Evolutionary conservation across 352 stramenopile species (phyloP).

Genomic region (Globisporangium polare): DNA sequence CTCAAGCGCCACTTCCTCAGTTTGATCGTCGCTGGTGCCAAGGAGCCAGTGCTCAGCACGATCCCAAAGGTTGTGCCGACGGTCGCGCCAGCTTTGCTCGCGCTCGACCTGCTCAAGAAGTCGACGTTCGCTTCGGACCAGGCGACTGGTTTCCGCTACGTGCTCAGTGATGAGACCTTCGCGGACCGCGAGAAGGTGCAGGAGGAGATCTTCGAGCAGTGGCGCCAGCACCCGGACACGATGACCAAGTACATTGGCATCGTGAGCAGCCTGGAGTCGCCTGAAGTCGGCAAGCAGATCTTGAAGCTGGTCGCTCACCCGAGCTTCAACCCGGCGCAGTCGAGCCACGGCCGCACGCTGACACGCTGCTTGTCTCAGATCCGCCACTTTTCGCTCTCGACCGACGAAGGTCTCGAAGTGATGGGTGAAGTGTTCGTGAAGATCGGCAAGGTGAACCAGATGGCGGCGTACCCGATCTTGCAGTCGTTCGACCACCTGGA

Average conservation of each 20-base stretch:
- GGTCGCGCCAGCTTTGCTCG: conserved; percentile 40
- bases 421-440: conserved; percentile 70
- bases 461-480: conserved; percentile 77
- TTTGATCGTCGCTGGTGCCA: conserved; percentile 60
- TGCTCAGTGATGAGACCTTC: conserved; percentile 62
- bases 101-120: conserved; percentile 51
- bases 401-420: conserved; percentile 69
- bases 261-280: conserved; percentile 59
- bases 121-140: conserved; percentile 74
- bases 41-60: conserved; percentile 38
- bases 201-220: conserved; percentile 65
- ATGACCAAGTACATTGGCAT: conserved; percentile 80
- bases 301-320: conserved; percentile 55
- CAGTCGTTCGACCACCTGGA: conserved; percentile 79
- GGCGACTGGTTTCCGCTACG: conserved; percentile 49
- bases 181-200: conserved; percentile 57
- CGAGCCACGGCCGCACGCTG: conserved; percentile 66
- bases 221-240: conserved; percentile 66
- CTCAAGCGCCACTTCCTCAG: conserved; percentile 60
- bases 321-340: conserved; percentile 74
- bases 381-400: conserved; percentile 67
- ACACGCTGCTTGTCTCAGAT: conserved; percentile 66
- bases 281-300: conserved; percentile 70
- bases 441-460: conserved; percentile 85
- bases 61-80: conserved; percentile 39